Base-by-base conservation (phyloP, 106 monocot genomes). In the Allium sativum region DNA sequence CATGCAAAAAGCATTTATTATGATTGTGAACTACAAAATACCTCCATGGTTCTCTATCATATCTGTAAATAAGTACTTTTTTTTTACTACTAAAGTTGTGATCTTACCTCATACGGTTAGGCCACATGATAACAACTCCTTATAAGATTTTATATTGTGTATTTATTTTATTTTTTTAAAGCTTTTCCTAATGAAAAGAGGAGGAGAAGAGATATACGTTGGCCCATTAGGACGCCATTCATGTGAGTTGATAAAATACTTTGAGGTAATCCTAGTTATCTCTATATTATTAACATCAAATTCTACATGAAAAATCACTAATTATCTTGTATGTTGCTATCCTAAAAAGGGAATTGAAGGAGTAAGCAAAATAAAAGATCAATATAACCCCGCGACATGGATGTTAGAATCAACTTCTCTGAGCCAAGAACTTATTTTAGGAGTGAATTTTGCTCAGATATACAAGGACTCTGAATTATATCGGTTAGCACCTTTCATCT, bases 131-230 rank as follows among this genome's bases (percentile, higher is more conserved):
- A 31, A 31, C 31, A 31, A 31, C 31, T 31, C 31, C 31, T 31
- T 31, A 31, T 31, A 31, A 31, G 31, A 31, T 31, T 31, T 31
- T 31, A 31, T 31, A 31, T 31, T 3, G 8, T 6, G 1, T 50
- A 50, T 19, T 55, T 17, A 15, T 55, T 17, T 55, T 55, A 0
- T 13, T 55, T 21, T 21, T 71, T 18, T 57, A n/a, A n/a, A 89
- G 89, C 84, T 89, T 47, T 85, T 84, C 76, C 62, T 89, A 3
- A 68, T 89, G 84, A 89, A 81, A 64, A 63, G 84, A 65, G 89
- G 89, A 47, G 89, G 89, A 65, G 81, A 85, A 78, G 89, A 89
- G 60, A 89, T 89, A 48, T 89, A 89, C 67, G 84, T 82, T 10
- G 89, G 89, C 44, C 84, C 84, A 43, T 54, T 89, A 45, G 89